Conservation (phyloP, 352 stramenopile species). For the Phytophthora melonis region DNA sequence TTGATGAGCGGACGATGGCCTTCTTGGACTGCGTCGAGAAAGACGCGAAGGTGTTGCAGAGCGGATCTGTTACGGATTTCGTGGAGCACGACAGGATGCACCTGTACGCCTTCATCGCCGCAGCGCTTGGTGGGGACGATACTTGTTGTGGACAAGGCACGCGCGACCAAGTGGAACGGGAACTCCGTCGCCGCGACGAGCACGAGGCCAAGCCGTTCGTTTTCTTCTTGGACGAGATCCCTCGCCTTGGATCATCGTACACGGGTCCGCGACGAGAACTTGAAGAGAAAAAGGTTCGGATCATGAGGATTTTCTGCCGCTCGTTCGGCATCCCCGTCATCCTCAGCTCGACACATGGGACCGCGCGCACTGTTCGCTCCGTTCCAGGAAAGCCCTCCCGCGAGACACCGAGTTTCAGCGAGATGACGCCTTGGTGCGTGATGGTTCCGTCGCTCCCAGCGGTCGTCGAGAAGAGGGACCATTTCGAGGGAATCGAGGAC, state of each 20-base stretch:
- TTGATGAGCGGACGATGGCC: not conserved
- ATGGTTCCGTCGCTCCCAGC: not conserved
- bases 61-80: not conserved
- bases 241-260: not conserved
- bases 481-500: too few relatives aligned
- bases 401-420: too few relatives aligned
- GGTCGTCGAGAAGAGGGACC: not conserved
- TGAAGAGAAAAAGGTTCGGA: not conserved
- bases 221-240: not conserved
- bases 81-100: not conserved
- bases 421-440: not conserved
- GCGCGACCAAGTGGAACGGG: not conserved
- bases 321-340: not conserved
- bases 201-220: not conserved
- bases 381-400: not conserved
- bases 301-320: not conserved
- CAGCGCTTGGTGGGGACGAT: not conserved
- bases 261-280: not conserved
- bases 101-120: not conserved
- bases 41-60: not conserved
- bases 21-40: not conserved
- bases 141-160: not conserved
- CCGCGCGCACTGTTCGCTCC: not conserved
- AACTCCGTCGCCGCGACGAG: not conserved
- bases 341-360: not conserved